Percentiles rank a stretch among this genome's conserved stretches.
phyloP scores from a whole-genome alignment of 805 yeast genomes.

The Ogataea sp. region DNA sequence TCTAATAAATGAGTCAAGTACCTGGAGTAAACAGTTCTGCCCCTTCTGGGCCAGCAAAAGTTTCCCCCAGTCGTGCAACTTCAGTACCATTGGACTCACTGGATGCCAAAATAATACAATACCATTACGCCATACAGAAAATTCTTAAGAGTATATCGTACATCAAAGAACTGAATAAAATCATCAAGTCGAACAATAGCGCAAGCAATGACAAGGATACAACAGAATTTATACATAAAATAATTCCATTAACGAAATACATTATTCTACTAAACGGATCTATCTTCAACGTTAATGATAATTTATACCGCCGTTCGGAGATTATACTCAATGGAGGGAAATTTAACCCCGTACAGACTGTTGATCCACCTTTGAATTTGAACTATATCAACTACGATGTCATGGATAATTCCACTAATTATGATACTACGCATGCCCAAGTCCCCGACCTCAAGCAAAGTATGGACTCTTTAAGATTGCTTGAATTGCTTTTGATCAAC shows the following conservation, averaged over 20 bases:
- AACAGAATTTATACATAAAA: no score
- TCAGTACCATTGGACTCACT: conserved; percentile 31
- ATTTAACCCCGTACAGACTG: conserved; percentile 35
- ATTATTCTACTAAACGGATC: conserved; percentile 31
- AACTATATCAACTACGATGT: conserved; percentile 25
- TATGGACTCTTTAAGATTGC: conserved; percentile 16
- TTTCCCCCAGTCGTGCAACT: no score
- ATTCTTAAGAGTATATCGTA: conserved; percentile 29
- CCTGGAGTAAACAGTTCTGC: no score
- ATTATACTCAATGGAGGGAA: conserved; percentile 28
- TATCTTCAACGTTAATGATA: conserved; percentile 31
- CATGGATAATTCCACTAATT: conserved; percentile 24
- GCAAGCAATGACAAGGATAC: no score
- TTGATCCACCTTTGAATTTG: conserved; percentile 30
- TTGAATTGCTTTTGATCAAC: conserved; percentile 21
- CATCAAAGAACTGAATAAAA: conserved; percentile 17
- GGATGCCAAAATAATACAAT: conserved; percentile 54
- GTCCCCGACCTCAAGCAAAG: conserved; percentile 20
- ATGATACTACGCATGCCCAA: conserved; percentile 23
- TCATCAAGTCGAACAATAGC: conserved; percentile 9
- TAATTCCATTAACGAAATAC: conserved; percentile 27
- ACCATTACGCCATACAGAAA: conserved; percentile 43
- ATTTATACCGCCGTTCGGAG: conserved; percentile 30
- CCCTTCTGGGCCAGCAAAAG: no score
- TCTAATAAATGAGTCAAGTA: no score